These are phyloP conservation scores for Carex arenaria DNA, from an alignment of 202 grass and related monocot species.

Conservation along the genomic window DNA sequence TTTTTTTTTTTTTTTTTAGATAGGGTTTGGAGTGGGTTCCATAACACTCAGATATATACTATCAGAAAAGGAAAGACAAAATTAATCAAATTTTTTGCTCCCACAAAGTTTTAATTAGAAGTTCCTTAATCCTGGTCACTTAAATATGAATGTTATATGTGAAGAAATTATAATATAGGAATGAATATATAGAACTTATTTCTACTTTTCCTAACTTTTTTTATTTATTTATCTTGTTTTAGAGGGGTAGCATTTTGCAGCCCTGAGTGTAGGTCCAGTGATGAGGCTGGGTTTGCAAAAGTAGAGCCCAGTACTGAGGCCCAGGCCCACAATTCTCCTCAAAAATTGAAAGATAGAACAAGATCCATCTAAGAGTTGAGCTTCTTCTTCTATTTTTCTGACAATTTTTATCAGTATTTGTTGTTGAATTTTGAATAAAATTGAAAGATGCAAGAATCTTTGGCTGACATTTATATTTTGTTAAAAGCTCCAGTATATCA, in stretches of 20 bases:
- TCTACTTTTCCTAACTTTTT: background rate
- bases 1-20: background rate
- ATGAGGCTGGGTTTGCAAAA: background rate
- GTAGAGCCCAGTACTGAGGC: background rate
- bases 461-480: background rate
- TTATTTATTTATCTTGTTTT: background rate
- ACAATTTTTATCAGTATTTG: background rate
- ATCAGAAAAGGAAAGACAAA: background rate
- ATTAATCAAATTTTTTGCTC: background rate
- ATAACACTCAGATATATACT: background rate
- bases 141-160: background rate
- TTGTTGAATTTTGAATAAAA: background rate
- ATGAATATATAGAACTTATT: too few species aligned
- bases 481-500: background rate
- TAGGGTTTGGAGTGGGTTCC: background rate
- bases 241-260: conserved; percentile 10
- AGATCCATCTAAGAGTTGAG: background rate
- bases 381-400: background rate
- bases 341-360: background rate
- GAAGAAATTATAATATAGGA: background rate
- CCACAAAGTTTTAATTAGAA: background rate
- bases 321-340: background rate
- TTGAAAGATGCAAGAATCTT: background rate
- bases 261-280: background rate
- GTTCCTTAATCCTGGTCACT: background rate